Percentiles rank a stretch among this genome's conserved stretches.
Conservation (phyloP, 2,329 filamentous ascomycete species). For the Calycina marina region DNA sequence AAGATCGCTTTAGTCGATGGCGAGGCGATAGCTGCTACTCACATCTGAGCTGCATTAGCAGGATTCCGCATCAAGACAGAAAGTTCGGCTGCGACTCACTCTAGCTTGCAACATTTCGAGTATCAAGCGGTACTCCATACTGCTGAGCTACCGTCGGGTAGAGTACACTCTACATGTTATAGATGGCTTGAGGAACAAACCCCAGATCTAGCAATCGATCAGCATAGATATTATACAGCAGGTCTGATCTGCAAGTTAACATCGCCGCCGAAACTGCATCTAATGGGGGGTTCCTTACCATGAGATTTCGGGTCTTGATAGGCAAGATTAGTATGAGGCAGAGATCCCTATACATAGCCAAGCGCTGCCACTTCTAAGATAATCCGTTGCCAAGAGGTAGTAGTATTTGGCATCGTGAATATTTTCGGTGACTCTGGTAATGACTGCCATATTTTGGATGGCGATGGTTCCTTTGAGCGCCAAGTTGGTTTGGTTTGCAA, state of each 20-base stretch:
- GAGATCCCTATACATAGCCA: constrained; percentile 49
- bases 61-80: too few relatives aligned
- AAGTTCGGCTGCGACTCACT: constrained; percentile 24
- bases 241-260: constrained; percentile 9
- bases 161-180: constrained; percentile 63
- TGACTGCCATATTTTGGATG: constrained; percentile 64
- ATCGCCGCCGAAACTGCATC: neutral
- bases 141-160: constrained; percentile 58
- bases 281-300: constrained; percentile 8
- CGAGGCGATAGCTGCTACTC: constrained; percentile 61
- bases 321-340: constrained; percentile 59
- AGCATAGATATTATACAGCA: constrained; percentile 71
- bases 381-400: constrained; percentile 46
- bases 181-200: constrained; percentile 60
- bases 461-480: constrained; percentile 75
- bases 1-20: constrained; percentile 48
- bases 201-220: constrained; percentile 67
- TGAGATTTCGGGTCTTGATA: constrained; percentile 49
- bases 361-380: constrained; percentile 60
- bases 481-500: constrained; percentile 68
- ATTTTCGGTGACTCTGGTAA: constrained; percentile 48
- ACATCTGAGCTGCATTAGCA: too few relatives aligned
- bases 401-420: constrained; percentile 43
- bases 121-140: constrained; percentile 73
- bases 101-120: constrained; percentile 68